Evolutionary conservation across 805 yeast genomes (phyloP).

Genomic region (Wickerhamiella nectarea): DNA sequence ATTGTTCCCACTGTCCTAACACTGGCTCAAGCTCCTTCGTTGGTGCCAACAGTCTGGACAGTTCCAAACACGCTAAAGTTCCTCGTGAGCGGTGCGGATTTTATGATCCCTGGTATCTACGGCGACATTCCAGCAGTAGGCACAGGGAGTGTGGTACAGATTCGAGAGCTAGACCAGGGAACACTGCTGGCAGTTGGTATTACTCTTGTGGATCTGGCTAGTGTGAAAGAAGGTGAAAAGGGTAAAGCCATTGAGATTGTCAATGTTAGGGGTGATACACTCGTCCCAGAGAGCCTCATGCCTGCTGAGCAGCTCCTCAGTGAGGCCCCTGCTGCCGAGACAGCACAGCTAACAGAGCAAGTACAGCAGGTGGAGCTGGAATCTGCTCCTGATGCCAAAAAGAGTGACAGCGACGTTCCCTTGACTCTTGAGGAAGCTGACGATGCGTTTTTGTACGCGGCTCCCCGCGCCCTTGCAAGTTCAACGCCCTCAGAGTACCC

Average conservation of each 20-base stretch:
- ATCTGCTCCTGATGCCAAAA: not conserved
- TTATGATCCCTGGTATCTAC: constrained; percentile 33
- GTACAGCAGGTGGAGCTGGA: constrained; percentile 1
- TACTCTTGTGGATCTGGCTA: constrained; percentile 30
- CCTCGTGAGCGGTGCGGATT: constrained; percentile 60
- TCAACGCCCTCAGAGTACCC: constrained; percentile 37
- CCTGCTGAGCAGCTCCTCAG: constrained; percentile 28
- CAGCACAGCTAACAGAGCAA: constrained; percentile 10
- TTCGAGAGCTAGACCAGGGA: constrained; percentile 39
- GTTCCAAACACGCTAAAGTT: constrained; percentile 60
- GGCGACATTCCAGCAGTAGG: constrained; percentile 43
- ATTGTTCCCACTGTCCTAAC: constrained; percentile 56
- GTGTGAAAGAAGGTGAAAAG: constrained; percentile 39
- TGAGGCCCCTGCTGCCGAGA: constrained; percentile 8
- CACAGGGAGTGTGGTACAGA: constrained; percentile 53
- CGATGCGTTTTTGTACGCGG: constrained; percentile 54
- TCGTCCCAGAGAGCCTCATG: constrained; percentile 37
- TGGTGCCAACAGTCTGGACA: constrained; percentile 57
- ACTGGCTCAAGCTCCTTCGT: constrained; percentile 51
- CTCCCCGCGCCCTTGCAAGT: constrained; percentile 56
- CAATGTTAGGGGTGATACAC: constrained; percentile 57
- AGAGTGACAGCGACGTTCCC: not conserved
- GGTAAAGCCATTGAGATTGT: constrained; percentile 70
- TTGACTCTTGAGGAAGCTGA: constrained; percentile 25
- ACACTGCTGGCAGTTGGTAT: constrained; percentile 17